Percentiles rank a stretch among this genome's conserved stretches.
phyloP scores from a whole-genome alignment of 305 asterid genomes.

The Solanum aculeatissimum region DNA sequence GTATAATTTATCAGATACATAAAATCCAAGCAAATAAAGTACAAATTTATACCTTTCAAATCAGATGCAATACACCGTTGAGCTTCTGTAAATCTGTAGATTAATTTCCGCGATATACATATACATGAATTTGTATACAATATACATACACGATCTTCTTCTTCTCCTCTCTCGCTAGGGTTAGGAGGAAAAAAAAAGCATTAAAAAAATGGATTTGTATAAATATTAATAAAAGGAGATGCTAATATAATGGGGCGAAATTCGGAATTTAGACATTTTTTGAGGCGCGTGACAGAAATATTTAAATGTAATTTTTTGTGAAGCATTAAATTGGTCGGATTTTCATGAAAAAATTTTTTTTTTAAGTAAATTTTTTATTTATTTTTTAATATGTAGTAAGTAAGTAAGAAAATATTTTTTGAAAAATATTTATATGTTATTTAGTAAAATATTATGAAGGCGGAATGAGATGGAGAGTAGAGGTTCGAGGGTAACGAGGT shows the following conservation, averaged over 20 bases:
- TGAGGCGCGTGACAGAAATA: background rate
- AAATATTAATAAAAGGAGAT: background rate
- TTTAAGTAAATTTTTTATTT: too few species aligned
- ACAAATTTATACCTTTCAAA: background rate
- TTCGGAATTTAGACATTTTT: background rate
- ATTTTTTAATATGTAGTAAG: too few species aligned
- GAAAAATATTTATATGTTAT: too few species aligned
- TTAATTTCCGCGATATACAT: background rate
- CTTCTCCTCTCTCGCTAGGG: background rate
- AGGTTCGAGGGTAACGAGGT: too few species aligned
- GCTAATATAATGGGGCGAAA: background rate
- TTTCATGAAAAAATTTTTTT: too few species aligned
- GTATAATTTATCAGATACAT: background rate
- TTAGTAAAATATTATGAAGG: too few species aligned
- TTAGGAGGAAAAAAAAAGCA: background rate
- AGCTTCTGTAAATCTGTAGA: background rate
- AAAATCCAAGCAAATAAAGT: background rate
- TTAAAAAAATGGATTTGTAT: background rate
- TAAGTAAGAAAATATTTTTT: too few species aligned
- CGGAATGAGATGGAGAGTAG: too few species aligned
- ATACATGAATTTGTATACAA: background rate
- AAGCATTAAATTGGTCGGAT: background rate
- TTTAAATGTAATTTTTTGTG: background rate
- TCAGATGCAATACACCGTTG: background rate
- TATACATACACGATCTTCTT: background rate